These are phyloP conservation scores for Ajuga chamaepitys DNA, from an alignment of 257 asterid genomes.

Conservation along the genomic window DNA sequence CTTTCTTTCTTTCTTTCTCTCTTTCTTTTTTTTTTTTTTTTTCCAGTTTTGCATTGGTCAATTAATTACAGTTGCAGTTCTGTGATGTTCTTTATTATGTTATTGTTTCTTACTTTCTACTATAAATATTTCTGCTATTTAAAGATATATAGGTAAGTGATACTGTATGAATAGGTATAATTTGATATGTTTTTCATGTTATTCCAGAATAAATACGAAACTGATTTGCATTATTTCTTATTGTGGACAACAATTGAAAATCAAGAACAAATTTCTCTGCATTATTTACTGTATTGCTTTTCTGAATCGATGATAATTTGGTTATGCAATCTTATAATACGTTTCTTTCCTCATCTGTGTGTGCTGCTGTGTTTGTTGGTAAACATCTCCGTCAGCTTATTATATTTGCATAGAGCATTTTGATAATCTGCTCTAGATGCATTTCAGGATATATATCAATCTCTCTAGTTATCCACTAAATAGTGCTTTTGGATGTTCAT, in stretches of 20 bases:
- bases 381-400: neutral
- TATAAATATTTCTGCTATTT: no score
- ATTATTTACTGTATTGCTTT: no score
- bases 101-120: no score
- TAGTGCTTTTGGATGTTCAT: no score
- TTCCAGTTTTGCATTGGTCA: neutral
- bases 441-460: no score
- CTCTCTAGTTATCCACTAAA: no score
- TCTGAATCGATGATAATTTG: no score
- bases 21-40: no score
- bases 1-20: no score
- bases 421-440: no score
- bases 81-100: neutral
- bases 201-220: neutral
- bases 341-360: neutral
- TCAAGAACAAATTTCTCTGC: neutral
- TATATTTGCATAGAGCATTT: no score
- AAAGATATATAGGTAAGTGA: no score
- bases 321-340: conserved; percentile 4
- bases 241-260: neutral
- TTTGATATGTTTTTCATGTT: neutral
- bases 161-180: neutral
- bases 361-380: neutral
- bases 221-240: neutral
- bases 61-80: neutral